Conservation (phyloP, 2,329 filamentous ascomycete genomes). For the Huntiella savannae region DNA sequence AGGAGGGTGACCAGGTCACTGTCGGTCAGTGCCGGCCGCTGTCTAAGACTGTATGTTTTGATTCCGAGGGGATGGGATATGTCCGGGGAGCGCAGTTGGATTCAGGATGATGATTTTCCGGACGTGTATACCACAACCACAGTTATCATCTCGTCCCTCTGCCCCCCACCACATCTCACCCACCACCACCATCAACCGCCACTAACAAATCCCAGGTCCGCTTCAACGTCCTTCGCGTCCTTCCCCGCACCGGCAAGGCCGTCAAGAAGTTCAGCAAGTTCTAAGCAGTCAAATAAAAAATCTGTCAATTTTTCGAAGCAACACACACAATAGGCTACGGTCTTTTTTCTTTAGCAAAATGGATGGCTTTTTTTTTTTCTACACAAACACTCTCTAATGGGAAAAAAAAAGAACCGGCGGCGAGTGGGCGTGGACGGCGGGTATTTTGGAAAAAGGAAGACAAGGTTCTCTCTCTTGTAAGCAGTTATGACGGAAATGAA, state of each 20-base stretch:
- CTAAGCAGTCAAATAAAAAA: conserved; percentile 35
- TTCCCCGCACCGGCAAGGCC: conserved; percentile 89
- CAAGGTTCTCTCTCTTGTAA: too few relatives aligned
- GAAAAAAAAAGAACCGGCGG: background rate
- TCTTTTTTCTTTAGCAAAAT: conserved; percentile 18
- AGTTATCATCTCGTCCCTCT: background rate
- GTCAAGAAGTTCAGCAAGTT: conserved; percentile 99
- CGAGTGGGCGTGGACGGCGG: too few relatives aligned
- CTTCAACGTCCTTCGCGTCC: conserved; percentile 98
- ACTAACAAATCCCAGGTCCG: conserved; percentile 45
- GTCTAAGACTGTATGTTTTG: conserved; percentile 85
- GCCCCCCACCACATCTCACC: background rate
- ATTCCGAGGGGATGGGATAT: background rate
- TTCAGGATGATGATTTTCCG: too few relatives aligned
- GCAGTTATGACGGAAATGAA: conserved; percentile 11
- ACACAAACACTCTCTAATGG: background rate
- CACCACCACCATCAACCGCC: conserved; percentile 2
- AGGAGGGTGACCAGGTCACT: conserved; percentile 97
- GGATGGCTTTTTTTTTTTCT: conserved; percentile 13
- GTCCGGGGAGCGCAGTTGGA: background rate
- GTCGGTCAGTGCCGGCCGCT: conserved; percentile 98
- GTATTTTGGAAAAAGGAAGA: too few relatives aligned
- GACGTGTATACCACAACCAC: too few relatives aligned
- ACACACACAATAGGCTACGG: conserved; percentile 18
- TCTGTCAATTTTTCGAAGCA: conserved; percentile 32